A percentile compares a stretch with the other conserved stretches of the same genome.
Conservation (phyloP, 179 eudicot genomes). For the Spinacia oleracea region DNA sequence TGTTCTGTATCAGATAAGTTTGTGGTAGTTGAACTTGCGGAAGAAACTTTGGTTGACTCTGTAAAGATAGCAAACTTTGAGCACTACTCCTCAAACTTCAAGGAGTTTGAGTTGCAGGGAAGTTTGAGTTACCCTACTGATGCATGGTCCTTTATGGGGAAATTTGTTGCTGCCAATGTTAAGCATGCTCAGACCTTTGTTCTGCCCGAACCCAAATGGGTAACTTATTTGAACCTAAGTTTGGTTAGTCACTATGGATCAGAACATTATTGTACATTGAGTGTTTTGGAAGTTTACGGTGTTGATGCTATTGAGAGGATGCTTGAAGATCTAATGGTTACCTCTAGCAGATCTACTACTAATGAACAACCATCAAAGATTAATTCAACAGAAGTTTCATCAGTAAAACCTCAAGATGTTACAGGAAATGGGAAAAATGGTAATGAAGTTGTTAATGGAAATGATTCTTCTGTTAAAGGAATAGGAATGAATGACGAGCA, state of each 20-base stretch:
- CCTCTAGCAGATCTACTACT: conserved; percentile 38
- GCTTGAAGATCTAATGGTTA: conserved; percentile 89
- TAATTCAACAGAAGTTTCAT: conserved; percentile 41
- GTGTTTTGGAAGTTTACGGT: conserved; percentile 83
- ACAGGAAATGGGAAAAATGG: conserved; percentile 32
- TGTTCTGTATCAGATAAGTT: conserved; percentile 78
- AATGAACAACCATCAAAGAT: conserved; percentile 35
- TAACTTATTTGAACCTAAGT: conserved; percentile 67
- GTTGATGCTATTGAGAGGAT: conserved; percentile 88
- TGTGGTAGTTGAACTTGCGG: conserved; percentile 82
- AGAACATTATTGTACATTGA: conserved; percentile 86
- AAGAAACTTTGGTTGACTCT: conserved; percentile 80
- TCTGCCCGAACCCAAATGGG: conserved; percentile 87
- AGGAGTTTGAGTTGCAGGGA: conserved; percentile 74
- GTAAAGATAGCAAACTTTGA: conserved; percentile 86
- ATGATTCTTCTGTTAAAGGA: conserved; percentile 33
- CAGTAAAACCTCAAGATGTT: conserved; percentile 34
- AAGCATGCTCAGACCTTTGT: conserved; percentile 75
- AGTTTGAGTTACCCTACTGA: conserved; percentile 81
- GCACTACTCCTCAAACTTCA: conserved; percentile 88
- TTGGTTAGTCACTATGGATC: conserved; percentile 77
- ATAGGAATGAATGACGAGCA: conserved; percentile 38
- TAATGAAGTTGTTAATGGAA: conserved; percentile 33
- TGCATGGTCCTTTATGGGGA: conserved; percentile 69
- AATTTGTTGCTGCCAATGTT: conserved; percentile 73